These are phyloP conservation scores for Syzygium grande DNA, from an alignment of 345 rosid genomes.

Conservation along the genomic window DNA sequence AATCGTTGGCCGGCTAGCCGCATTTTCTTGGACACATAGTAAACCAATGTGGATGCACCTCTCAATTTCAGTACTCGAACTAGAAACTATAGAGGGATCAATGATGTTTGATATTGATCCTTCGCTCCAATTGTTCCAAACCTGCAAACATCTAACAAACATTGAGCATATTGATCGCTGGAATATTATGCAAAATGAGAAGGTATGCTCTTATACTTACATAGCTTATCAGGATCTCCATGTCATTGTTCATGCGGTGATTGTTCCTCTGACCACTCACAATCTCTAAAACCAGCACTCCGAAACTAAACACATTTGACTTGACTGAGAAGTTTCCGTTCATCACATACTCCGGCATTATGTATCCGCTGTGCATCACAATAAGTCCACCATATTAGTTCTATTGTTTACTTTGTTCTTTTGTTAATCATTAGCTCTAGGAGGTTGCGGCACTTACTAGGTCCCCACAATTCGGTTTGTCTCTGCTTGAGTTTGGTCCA, in stretches of 20 bases:
- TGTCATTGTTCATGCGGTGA: constrained; percentile 6
- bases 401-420: not conserved
- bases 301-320: constrained; percentile 49
- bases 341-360: constrained; percentile 35
- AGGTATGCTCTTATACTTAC: constrained; percentile 8
- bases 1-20: constrained; percentile 36
- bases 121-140: constrained; percentile 52
- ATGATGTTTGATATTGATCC: constrained; percentile 19
- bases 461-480: constrained; percentile 33
- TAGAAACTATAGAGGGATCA: constrained; percentile 19
- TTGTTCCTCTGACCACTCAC: constrained; percentile 29
- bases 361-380: constrained; percentile 1
- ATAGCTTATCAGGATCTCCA: constrained; percentile 20
- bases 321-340: constrained; percentile 38
- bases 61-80: constrained; percentile 22
- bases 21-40: constrained; percentile 48
- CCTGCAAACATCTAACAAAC: constrained; percentile 13
- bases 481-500: constrained; percentile 25
- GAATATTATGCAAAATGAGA: not conserved
- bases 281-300: constrained; percentile 41
- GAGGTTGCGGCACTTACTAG: constrained; percentile 13
- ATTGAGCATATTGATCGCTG: too few species aligned
- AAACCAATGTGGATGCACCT: constrained; percentile 54
- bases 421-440: not conserved
- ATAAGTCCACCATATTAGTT: not conserved